These are phyloP conservation scores for Deinandra increscens DNA, from an alignment of 129 eudicot species.

Conservation along the genomic window DNA sequence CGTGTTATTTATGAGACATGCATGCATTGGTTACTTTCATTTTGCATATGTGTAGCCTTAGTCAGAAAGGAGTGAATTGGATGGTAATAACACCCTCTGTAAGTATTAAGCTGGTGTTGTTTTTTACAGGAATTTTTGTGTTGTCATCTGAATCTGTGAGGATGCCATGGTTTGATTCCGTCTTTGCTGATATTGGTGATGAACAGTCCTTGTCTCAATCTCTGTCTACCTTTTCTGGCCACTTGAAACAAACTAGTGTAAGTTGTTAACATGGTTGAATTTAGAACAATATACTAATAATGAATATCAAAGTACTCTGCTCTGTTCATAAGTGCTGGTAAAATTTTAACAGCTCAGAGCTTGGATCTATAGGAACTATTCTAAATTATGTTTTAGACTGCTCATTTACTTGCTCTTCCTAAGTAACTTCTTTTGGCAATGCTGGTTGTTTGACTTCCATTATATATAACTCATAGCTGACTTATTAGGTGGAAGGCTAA, in stretches of 20 bases:
- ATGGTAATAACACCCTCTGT: neutral
- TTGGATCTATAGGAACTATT: slow-evolving; percentile 16
- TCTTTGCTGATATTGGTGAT: slow-evolving; percentile 95
- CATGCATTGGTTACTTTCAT: slow-evolving; percentile 8
- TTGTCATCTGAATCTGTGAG: slow-evolving; percentile 77
- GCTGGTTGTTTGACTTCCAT: neutral
- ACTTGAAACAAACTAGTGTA: slow-evolving; percentile 88
- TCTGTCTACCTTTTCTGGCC: slow-evolving; percentile 93
- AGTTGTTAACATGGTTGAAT: slow-evolving; percentile 31
- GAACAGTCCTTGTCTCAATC: slow-evolving; percentile 97
- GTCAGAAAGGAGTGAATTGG: slow-evolving; percentile 9
- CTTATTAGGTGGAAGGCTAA: slow-evolving; percentile 11
- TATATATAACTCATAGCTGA: neutral
- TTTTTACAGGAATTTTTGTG: slow-evolving; percentile 69
- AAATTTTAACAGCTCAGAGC: slow-evolving; percentile 8
- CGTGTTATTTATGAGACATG: slow-evolving; percentile 14
- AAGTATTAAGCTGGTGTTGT: neutral
- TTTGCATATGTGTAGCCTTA: slow-evolving; percentile 7
- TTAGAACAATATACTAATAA: neutral
- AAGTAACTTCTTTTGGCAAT: slow-evolving; percentile 8
- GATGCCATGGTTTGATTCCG: slow-evolving; percentile 92
- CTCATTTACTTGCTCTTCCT: slow-evolving; percentile 12
- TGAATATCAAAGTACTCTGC: slow-evolving; percentile 6
- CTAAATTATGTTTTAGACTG: neutral
- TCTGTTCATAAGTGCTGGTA: neutral